phyloP scores from a whole-genome alignment of 2,329 filamentous ascomycete species.

The Fusarium equiseti region DNA sequence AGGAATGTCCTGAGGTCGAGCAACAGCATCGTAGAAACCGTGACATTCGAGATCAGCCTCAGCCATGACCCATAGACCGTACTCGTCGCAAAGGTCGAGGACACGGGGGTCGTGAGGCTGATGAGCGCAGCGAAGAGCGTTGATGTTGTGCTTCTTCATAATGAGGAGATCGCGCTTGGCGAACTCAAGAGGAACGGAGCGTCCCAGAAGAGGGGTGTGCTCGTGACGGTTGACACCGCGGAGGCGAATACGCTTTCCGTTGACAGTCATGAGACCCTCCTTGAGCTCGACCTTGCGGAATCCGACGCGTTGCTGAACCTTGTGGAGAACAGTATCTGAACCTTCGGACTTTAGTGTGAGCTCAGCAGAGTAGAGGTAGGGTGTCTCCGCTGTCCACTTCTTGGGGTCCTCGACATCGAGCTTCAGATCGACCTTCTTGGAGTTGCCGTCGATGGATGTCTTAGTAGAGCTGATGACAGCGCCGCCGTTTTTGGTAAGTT shows the following conservation, averaged over 20 bases:
- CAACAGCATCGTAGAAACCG: conserved; percentile 64
- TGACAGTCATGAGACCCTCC: conserved; percentile 72
- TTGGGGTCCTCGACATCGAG: conserved; percentile 64
- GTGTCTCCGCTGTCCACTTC: conserved; percentile 77
- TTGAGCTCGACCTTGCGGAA: conserved; percentile 75
- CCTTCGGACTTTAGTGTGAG: conserved; percentile 60
- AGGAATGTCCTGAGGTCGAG: conserved; percentile 64
- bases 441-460: conserved; percentile 43
- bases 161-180: conserved; percentile 71
- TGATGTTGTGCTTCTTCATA: conserved; percentile 80
- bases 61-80: conserved; percentile 72
- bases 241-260: conserved; percentile 71
- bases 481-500: conserved; percentile 47
- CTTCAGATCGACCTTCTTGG: conserved; percentile 55
- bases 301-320: conserved; percentile 67
- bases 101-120: conserved; percentile 73
- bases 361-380: conserved; percentile 70
- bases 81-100: conserved; percentile 71
- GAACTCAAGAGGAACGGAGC: conserved; percentile 72
- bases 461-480: conserved; percentile 53
- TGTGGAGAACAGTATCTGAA: conserved; percentile 52
- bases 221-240: conserved; percentile 75
- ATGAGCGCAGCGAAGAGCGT: conserved; percentile 76
- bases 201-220: conserved; percentile 73
- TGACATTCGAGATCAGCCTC: conserved; percentile 67